Conservation (phyloP, 257 asterid genomes). For the Solanum chilense region DNA sequence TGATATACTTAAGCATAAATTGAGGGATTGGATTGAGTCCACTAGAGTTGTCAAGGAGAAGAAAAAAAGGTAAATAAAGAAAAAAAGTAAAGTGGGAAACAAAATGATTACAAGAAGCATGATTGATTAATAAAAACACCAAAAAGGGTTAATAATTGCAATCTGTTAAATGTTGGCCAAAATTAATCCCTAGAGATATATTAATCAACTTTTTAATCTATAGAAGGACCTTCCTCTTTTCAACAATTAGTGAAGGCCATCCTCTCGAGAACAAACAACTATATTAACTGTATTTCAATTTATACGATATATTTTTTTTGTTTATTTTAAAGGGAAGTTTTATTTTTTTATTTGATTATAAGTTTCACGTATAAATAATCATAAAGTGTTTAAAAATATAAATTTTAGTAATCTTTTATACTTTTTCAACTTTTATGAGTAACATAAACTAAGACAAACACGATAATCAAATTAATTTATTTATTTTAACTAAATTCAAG, state of each 20-base stretch:
- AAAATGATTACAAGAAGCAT: conserved; percentile 27
- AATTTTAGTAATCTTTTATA: too few species aligned
- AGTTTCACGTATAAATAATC: background rate
- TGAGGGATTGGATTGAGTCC: background rate
- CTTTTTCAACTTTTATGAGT: background rate
- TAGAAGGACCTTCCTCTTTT: conserved; percentile 2
- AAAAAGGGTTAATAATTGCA: conserved; percentile 8
- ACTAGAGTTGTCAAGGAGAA: background rate
- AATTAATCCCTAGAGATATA: conserved; percentile 12
- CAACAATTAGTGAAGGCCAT: background rate
- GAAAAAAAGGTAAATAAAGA: background rate
- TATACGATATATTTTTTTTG: too few species aligned
- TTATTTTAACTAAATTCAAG: background rate
- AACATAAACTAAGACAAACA: background rate
- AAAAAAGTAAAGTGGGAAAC: conserved; percentile 13
- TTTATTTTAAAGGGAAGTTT: background rate
- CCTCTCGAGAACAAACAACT: background rate
- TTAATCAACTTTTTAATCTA: background rate
- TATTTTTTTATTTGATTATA: background rate
- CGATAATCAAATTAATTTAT: background rate
- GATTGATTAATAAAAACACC: conserved; percentile 8
- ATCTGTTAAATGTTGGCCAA: background rate
- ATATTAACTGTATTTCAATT: too few species aligned
- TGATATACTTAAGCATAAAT: background rate
- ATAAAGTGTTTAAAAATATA: too few species aligned